These are phyloP conservation scores for Suillus luteus DNA, from an alignment of 768 basidiomycete genomes.

Conservation along the genomic window DNA sequence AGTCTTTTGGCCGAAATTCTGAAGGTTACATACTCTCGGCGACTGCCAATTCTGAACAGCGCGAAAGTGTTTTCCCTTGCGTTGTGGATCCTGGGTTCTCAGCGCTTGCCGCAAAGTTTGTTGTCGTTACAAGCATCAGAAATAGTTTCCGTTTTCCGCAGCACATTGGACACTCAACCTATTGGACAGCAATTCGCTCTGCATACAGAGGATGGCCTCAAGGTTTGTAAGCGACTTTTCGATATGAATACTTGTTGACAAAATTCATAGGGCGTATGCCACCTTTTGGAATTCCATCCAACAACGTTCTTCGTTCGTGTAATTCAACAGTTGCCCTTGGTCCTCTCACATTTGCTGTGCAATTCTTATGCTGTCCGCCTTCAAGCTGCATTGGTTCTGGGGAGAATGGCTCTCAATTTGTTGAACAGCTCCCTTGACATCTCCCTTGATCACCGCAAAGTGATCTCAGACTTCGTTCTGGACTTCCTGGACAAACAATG, in stretches of 20 bases:
- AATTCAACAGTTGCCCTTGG: constrained; percentile 24
- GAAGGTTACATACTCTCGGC: constrained; percentile 38
- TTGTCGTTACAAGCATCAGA: constrained; percentile 34
- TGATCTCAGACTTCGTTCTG: constrained; percentile 29
- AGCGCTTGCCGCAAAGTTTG: constrained; percentile 47
- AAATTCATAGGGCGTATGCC: constrained; percentile 23
- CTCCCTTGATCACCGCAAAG: constrained; percentile 23
- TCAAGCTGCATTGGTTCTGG: constrained; percentile 25
- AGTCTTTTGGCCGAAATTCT: constrained; percentile 48
- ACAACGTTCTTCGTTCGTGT: constrained; percentile 22
- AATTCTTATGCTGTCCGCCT: constrained; percentile 22
- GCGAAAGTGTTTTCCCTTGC: constrained; percentile 49
- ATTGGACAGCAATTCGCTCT: constrained; percentile 16
- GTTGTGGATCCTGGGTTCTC: constrained; percentile 51
- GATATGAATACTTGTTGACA: neutral
- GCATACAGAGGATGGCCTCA: constrained; percentile 29
- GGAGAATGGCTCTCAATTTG: constrained; percentile 31
- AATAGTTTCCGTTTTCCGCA: constrained; percentile 39
- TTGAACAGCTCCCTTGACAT: constrained; percentile 36
- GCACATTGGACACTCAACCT: constrained; percentile 35
- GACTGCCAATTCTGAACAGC: constrained; percentile 40
- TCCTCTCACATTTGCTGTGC: constrained; percentile 20
- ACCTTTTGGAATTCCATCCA: constrained; percentile 23
- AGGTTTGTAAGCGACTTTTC: constrained; percentile 20
- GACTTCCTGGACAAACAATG: constrained; percentile 27